A percentile compares a stretch with the other conserved stretches of the same genome.
phyloP scores from a whole-genome alignment of 2,329 filamentous ascomycete species.

The Apiospora malaysiana region DNA sequence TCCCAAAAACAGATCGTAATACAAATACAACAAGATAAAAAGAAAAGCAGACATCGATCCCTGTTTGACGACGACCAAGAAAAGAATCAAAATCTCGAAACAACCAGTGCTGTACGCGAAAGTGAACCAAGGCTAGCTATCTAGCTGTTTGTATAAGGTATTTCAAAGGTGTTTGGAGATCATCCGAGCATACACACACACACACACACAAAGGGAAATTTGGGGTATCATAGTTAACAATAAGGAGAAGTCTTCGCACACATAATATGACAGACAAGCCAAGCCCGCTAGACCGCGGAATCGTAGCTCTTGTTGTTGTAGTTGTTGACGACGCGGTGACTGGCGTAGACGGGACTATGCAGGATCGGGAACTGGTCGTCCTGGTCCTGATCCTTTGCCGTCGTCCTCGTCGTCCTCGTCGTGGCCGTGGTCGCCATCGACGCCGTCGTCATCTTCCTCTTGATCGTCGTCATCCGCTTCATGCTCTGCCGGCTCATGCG shows the following conservation, averaged over 20 bases:
- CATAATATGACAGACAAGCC: background rate
- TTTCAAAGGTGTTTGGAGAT: background rate
- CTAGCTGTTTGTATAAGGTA: background rate
- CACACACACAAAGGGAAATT: background rate
- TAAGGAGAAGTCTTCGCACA: background rate
- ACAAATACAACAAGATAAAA: background rate
- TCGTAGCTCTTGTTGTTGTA: background rate
- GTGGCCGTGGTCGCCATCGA: background rate
- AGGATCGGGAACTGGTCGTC: background rate
- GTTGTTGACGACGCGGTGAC: background rate
- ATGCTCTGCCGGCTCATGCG: conserved; percentile 4
- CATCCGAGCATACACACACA: background rate
- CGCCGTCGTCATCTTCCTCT: background rate
- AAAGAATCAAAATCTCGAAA: background rate
- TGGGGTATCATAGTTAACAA: background rate
- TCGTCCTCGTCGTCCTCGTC: background rate
- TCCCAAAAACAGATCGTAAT: conserved; percentile 3
- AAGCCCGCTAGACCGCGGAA: background rate
- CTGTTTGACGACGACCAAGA: conserved; percentile 6
- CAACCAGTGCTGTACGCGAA: background rate
- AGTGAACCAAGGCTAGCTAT: background rate
- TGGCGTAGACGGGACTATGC: background rate
- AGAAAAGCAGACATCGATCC: background rate
- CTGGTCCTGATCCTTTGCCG: background rate
- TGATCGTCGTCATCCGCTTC: background rate